These are phyloP conservation scores for Dactylorhiza incarnata DNA, from an alignment of 106 monocot species.

Conservation along the genomic window DNA sequence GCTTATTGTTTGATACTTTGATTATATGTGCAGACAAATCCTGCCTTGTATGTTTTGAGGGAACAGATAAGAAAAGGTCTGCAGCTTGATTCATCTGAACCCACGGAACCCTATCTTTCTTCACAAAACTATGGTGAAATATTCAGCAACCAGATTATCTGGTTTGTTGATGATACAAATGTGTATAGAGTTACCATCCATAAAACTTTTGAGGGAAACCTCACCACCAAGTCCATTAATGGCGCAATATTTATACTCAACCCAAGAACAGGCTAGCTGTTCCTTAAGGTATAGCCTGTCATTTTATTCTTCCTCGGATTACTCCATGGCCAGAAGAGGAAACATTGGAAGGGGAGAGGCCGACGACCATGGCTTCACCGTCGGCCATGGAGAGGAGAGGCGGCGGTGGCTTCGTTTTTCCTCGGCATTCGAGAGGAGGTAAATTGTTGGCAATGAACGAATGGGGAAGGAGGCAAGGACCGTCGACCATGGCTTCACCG, in stretches of 20 bases:
- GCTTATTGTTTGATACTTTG: conserved; percentile 11
- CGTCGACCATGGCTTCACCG: no score
- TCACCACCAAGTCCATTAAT: conserved; percentile 98
- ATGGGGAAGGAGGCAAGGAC: no score
- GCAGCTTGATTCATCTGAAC: conserved; percentile 98
- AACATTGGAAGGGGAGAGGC: no score
- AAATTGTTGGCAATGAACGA: no score
- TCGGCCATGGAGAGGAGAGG: no score
- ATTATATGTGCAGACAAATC: conserved; percentile 67
- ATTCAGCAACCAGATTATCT: conserved; percentile 99
- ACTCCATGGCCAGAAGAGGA: no score
- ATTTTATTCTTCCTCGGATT: background rate
- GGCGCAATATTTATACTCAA: conserved; percentile 99
- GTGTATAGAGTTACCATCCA: conserved; percentile 98
- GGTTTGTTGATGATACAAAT: conserved; percentile 99
- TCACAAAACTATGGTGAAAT: conserved; percentile 99
- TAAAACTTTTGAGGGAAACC: conserved; percentile 98
- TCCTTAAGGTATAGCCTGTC: conserved; percentile 58
- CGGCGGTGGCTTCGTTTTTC: no score
- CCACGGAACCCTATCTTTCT: conserved; percentile 98
- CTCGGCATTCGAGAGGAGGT: no score
- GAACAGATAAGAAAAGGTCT: conserved; percentile 96
- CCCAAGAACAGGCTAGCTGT: conserved; percentile 93
- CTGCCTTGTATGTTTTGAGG: conserved; percentile 91
- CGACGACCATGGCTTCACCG: no score